phyloP scores from a whole-genome alignment of 1,284 basidiomycete species.

The Boletus calvinii region DNA sequence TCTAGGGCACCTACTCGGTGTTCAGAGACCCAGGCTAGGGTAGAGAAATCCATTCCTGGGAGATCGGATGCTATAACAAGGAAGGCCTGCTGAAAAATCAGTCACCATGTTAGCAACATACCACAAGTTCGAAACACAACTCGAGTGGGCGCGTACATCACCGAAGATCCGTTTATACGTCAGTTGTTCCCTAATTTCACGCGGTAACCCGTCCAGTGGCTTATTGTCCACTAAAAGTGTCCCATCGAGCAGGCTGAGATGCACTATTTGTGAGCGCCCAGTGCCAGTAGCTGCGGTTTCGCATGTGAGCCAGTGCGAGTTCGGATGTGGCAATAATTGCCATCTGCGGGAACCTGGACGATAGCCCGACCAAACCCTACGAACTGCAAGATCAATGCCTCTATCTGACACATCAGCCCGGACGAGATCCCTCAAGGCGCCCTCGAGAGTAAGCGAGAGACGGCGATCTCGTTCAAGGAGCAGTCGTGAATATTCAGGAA shows the following conservation, averaged over 20 bases:
- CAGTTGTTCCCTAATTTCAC: slow-evolving; percentile 19
- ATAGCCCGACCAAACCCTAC: slow-evolving; percentile 5
- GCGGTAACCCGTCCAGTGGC: slow-evolving; percentile 33
- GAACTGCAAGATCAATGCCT: slow-evolving; percentile 38
- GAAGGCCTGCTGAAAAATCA: slow-evolving; percentile 30
- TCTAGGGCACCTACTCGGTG: slow-evolving; percentile 16
- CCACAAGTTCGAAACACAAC: too few relatives aligned
- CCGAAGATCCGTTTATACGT: not conserved
- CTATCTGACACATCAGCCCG: not conserved
- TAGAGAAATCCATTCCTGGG: slow-evolving; percentile 37
- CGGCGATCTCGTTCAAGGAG: slow-evolving; percentile 25
- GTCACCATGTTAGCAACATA: not conserved
- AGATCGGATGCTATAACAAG: slow-evolving; percentile 36
- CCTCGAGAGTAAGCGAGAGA: slow-evolving; percentile 31
- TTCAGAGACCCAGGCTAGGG: slow-evolving; percentile 19
- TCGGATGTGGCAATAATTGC: not conserved
- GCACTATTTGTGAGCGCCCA: not conserved
- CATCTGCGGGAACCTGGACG: not conserved
- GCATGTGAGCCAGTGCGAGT: slow-evolving; percentile 4
- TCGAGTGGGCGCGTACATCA: not conserved
- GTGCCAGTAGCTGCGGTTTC: not conserved
- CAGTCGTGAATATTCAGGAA: not conserved
- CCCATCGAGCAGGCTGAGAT: slow-evolving; percentile 7
- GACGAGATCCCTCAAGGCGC: slow-evolving; percentile 12
- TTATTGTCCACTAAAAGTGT: slow-evolving; percentile 29